Base-by-base conservation (phyloP, 768 basidiomycete species). In the Podaxis carcinomalis region DNA sequence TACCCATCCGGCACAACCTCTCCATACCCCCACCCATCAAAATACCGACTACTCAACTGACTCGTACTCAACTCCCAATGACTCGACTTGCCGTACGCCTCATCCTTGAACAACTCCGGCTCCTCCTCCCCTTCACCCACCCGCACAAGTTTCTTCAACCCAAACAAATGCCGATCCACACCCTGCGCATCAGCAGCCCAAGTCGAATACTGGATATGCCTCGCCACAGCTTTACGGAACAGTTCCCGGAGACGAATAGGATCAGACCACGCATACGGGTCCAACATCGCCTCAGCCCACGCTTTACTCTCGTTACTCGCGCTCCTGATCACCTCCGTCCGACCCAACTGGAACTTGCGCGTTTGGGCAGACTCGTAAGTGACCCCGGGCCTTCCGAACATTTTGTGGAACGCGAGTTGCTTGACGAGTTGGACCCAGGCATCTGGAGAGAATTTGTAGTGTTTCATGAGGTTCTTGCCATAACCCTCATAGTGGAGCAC, bases 311-410 rank as follows among this genome's bases (percentile, higher is more conserved):
- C 93, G 51, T 80, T 82, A 64, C 90, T 92, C 32, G 88, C 89
- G 63, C 85, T 85, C 14, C 96, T 83, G 65, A 98, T 97, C 39
- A 98, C 96, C 77, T 99, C 97, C 5, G 96, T 99, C 56, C 96
- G 79, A 0, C 97, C 97, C 1, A 81, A 82, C 71, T 92, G 85
- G 79, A 85, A 99, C 72, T 92, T 94, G 27, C 97, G 82, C 57
- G 96, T 98, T 77, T 98, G 95, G 4, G 90, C 89, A 64, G 88
- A 89, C 80, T 99, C 96, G 76, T 99, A 99, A 63, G 90, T 88
- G 50, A 92, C 87, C 1, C 85, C 91, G 7, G 90, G 87, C 1
- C 90, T 81, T 5, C 78, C 77, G 67, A 78, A 81, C 81, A 95
- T 84, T 76, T 95, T 95, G 73, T 90, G 86, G 79, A 92, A 98